Evolutionary conservation across 176 grass and related monocot genomes (phyloP).

Genomic region (Aegilops sharonensis): DNA sequence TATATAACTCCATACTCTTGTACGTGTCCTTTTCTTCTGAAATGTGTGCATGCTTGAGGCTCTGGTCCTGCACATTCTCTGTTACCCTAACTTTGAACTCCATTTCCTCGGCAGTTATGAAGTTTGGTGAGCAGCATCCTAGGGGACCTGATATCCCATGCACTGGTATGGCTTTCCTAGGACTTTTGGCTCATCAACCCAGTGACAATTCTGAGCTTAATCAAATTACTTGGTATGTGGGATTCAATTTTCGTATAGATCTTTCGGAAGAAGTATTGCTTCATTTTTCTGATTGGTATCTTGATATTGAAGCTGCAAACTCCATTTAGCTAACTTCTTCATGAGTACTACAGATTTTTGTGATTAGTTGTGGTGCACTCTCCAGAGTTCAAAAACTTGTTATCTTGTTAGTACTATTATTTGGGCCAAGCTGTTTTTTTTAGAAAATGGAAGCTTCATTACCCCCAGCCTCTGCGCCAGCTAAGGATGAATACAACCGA

Average conservation of each 20-base stretch:
- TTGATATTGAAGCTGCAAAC: not conserved
- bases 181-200: conserved; percentile 53
- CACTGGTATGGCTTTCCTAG: conserved; percentile 48
- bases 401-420: not conserved
- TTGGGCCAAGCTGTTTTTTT: not conserved
- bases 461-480: not conserved
- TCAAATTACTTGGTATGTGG: conserved; percentile 50
- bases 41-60: not conserved
- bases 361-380: conserved; percentile 2
- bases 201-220: conserved; percentile 55
- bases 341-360: not conserved
- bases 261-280: not conserved
- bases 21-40: not conserved
- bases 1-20: not conserved
- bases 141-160: conserved; percentile 44
- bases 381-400: not conserved
- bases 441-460: not conserved
- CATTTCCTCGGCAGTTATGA: conserved; percentile 48
- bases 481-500: not conserved
- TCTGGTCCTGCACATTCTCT: not conserved
- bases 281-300: conserved; percentile 15
- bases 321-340: conserved; percentile 4
- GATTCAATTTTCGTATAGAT: not conserved
- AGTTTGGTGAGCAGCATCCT: conserved; percentile 50
- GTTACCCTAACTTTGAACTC: not conserved